phyloP scores from a whole-genome alignment of 2,329 filamentous ascomycete species.

The Helotiales sp. region DNA sequence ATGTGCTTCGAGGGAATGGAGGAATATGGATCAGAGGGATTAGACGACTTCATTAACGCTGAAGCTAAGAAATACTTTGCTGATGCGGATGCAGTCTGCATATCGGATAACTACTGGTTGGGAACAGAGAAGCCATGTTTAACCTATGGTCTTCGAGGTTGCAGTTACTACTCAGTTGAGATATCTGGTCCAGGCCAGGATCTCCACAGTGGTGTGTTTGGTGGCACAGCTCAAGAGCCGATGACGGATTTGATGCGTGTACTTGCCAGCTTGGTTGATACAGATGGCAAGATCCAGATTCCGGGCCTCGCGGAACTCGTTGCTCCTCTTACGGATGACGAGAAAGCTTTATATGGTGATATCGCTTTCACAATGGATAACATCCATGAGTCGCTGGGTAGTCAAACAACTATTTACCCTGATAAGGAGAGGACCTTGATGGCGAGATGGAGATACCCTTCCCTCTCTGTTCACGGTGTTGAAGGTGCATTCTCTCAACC shows the following conservation, averaged over 20 bases:
- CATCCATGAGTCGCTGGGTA: slow-evolving; percentile 87
- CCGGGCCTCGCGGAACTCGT: slow-evolving; percentile 94
- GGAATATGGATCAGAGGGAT: slow-evolving; percentile 94
- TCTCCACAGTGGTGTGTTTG: slow-evolving; percentile 95
- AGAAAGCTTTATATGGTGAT: slow-evolving; percentile 81
- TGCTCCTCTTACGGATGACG: slow-evolving; percentile 81
- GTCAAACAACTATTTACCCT: slow-evolving; percentile 80
- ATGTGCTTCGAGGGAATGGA: slow-evolving; percentile 99
- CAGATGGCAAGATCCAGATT: slow-evolving; percentile 88
- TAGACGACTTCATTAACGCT: slow-evolving; percentile 89
- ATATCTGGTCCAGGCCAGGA: slow-evolving; percentile 90
- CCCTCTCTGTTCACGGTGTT: slow-evolving; percentile 88
- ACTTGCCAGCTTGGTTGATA: slow-evolving; percentile 81
- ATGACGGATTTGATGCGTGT: slow-evolving; percentile 94
- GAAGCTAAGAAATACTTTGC: slow-evolving; percentile 95
- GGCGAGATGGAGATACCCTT: slow-evolving; percentile 94
- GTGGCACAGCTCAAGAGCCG: slow-evolving; percentile 93
- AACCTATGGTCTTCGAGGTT: slow-evolving; percentile 94
- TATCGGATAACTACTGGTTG: slow-evolving; percentile 99
- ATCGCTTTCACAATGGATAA: slow-evolving; percentile 98
- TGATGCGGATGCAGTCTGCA: slow-evolving; percentile 94
- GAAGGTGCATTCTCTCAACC: slow-evolving; percentile 93
- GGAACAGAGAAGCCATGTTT: slow-evolving; percentile 98
- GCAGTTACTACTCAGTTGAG: slow-evolving; percentile 96
- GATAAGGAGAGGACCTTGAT: slow-evolving; percentile 93